Evolutionary conservation across 495 filamentous ascomycete genomes (phyloP).

Genomic region (Bathelium albidoporum): DNA sequence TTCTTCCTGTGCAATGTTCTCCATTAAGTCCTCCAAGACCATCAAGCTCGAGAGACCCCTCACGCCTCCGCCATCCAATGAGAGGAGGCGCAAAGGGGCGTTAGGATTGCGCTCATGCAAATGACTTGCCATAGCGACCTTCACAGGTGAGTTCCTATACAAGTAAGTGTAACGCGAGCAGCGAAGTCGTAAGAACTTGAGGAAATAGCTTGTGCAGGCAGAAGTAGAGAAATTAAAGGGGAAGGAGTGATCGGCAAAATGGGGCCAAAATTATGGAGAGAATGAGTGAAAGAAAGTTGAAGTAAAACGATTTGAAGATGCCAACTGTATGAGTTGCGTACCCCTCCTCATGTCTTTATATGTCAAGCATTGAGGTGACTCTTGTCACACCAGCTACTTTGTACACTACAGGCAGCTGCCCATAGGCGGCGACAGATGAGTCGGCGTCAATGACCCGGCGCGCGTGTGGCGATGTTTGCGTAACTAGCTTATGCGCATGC

Average conservation of each 20-base stretch:
- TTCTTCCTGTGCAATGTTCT: neutral
- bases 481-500: neutral
- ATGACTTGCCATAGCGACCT: neutral
- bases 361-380: neutral
- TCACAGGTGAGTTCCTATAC: neutral
- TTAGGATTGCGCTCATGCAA: neutral
- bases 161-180: neutral
- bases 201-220: neutral
- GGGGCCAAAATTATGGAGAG: neutral
- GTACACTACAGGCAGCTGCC: neutral
- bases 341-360: neutral
- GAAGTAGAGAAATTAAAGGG: neutral
- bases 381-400: neutral
- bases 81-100: constrained; percentile 6
- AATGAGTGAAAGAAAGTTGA: neutral
- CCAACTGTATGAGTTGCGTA: neutral
- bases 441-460: neutral
- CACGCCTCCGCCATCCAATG: constrained; percentile 17
- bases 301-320: too few relatives aligned
- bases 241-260: neutral
- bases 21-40: constrained; percentile 14
- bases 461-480: neutral
- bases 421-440: neutral
- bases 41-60: constrained; percentile 12
- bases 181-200: neutral